Evolutionary conservation across 768 basidiomycete genomes (phyloP).

Genomic region (Dacryopinax spathularia): DNA sequence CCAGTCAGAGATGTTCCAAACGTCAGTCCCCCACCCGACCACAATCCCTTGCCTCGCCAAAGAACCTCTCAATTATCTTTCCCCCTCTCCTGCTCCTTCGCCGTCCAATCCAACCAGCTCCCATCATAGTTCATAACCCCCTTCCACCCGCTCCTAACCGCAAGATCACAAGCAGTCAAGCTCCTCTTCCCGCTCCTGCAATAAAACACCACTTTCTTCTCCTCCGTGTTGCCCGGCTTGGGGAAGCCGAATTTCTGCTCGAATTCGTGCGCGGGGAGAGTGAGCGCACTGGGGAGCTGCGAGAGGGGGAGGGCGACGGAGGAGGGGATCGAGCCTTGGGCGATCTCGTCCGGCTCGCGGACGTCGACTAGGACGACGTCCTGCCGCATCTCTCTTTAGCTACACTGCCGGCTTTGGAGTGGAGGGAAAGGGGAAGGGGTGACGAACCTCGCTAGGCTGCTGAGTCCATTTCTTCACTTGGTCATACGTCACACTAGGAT

Average conservation of each 20-base stretch:
- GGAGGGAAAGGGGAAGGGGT: neutral
- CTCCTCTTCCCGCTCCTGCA: slow-evolving; percentile 82
- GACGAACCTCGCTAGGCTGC: slow-evolving; percentile 44
- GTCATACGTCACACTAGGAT: slow-evolving; percentile 58
- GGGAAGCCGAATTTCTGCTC: slow-evolving; percentile 52
- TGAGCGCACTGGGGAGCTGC: slow-evolving; percentile 52
- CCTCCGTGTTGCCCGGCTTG: slow-evolving; percentile 34
- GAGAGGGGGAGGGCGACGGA: slow-evolving; percentile 81
- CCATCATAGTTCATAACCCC: slow-evolving; percentile 62
- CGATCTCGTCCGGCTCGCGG: slow-evolving; percentile 82
- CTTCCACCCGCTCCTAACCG: slow-evolving; percentile 63
- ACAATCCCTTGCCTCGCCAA: neutral
- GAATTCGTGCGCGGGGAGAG: slow-evolving; percentile 43
- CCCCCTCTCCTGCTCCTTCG: slow-evolving; percentile 25
- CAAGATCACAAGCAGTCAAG: slow-evolving; percentile 65
- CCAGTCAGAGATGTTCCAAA: no score
- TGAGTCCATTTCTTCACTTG: slow-evolving; percentile 66
- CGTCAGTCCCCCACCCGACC: no score
- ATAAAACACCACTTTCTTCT: slow-evolving; percentile 75
- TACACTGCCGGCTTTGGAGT: no score
- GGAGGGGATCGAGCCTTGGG: slow-evolving; percentile 84
- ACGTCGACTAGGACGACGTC: slow-evolving; percentile 70
- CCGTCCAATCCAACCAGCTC: slow-evolving; percentile 78
- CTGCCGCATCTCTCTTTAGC: slow-evolving; percentile 24
- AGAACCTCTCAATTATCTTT: slow-evolving; percentile 17